Base-by-base conservation (phyloP, 805 yeast genomes). In the Teunomyces pallodes region DNA sequence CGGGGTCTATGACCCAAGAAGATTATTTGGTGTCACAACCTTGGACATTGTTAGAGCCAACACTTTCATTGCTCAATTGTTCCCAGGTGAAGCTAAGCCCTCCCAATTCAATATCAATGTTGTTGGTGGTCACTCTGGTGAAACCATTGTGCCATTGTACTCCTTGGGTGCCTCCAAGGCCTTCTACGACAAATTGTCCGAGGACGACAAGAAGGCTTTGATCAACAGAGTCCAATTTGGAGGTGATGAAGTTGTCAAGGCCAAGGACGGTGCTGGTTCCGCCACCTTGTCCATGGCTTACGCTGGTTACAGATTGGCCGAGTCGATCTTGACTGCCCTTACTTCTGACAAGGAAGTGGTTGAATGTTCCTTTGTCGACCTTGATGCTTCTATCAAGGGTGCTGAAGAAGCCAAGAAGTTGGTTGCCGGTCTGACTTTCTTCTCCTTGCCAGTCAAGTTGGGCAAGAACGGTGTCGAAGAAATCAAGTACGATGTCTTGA, bases 221-320 rank as follows among this genome's bases (percentile, higher is more conserved):
- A 58, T 73, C 48, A 61, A 70, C 59, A 62, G 79, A 54, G 79
- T 74, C 33, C 79, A 73, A 57, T 74, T 67, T 52, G 96, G 96
- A 53, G 98, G 98, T 65, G 98, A 91, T 66, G 97, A 92, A 71
- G 96, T 91, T 42, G 98, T 91, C 54, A 77, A 87, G 74, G 97
- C 97, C 48, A 91, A 91, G 76, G 86, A 88, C 60, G 97, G 97
- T 54, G 84, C 84, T 45, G 97, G 97, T 36, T 88, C 96, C 43
- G 97, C 97, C 48, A 91, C 98, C 32, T 77, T 91, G 56, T 87
- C 96, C 28, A 92, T 91, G 97, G 97, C 97, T 8, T 86, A 84
- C 60, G 96, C 97, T 31, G 97, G 96, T 31, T 88, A 80, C 75
- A 79, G 84, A 57, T 86, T 90, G 65, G 87, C 90, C 28, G 84